Conservation (phyloP, 73 alveolate genomes). For the Paramecium tetraurelia region DNA sequence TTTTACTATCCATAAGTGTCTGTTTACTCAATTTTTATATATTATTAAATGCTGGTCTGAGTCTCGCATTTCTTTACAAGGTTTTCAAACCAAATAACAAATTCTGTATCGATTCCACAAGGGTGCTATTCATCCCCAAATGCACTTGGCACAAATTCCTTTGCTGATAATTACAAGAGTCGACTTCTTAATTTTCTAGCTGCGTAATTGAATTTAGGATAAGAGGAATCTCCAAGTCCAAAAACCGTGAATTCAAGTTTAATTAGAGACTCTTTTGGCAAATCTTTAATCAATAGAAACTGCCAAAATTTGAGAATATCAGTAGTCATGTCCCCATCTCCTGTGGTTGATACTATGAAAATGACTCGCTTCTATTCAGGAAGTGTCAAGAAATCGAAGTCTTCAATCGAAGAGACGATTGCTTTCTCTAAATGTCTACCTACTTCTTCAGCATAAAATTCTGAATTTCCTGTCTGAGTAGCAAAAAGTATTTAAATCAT, state of each 20-base stretch:
- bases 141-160: conserved; percentile 65
- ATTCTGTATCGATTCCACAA: conserved; percentile 84
- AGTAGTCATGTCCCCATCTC: conserved; percentile 83
- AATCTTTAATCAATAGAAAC: conserved; percentile 70
- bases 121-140: conserved; percentile 88
- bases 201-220: conserved; percentile 82
- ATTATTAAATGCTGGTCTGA: background rate
- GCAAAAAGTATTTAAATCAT: conserved; percentile 46
- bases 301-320: conserved; percentile 59
- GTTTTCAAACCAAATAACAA: conserved; percentile 72
- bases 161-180: conserved; percentile 73
- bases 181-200: conserved; percentile 82
- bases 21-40: background rate
- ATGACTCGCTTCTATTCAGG: conserved; percentile 67
- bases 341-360: conserved; percentile 83
- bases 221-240: conserved; percentile 90
- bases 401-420: background rate
- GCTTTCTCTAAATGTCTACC: background rate
- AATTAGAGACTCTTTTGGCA: conserved; percentile 71
- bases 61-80: conserved; percentile 46
- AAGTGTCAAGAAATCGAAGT: background rate
- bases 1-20: background rate
- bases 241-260: conserved; percentile 77
- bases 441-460: conserved; percentile 47
- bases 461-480: conserved; percentile 49